These are phyloP conservation scores for Alternaria angustiovoidea DNA, from an alignment of 2,329 filamentous ascomycete species.

Conservation along the genomic window DNA sequence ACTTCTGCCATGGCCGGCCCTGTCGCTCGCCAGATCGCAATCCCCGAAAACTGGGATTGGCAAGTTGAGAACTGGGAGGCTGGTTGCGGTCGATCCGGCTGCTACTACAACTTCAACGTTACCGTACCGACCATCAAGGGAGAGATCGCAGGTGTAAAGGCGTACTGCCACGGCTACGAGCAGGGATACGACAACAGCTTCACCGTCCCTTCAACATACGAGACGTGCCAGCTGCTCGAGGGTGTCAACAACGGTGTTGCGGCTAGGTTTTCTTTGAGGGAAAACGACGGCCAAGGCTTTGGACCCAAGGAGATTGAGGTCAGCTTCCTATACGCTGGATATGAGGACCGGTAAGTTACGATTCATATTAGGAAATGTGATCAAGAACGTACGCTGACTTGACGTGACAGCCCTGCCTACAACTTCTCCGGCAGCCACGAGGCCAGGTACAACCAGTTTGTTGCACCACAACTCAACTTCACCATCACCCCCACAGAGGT, in stretches of 20 bases:
- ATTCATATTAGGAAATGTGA: neutral
- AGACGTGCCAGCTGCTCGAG: constrained; percentile 21
- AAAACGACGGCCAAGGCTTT: neutral
- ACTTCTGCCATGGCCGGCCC: constrained; percentile 15
- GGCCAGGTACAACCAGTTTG: constrained; percentile 27
- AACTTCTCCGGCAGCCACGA: constrained; percentile 27
- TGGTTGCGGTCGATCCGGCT: constrained; percentile 28
- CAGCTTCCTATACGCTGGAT: neutral
- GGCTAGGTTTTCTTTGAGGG: constrained; percentile 19
- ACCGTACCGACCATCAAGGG: constrained; percentile 21
- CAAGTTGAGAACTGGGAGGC: constrained; percentile 27
- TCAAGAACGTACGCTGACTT: neutral
- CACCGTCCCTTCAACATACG: constrained; percentile 9
- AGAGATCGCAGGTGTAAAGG: constrained; percentile 22
- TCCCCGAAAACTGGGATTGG: constrained; percentile 30
- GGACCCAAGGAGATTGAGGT: neutral
- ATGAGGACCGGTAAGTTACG: neutral
- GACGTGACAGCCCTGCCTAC: constrained; percentile 20
- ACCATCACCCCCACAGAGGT: constrained; percentile 25
- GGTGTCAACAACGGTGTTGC: constrained; percentile 28
- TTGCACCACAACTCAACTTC: constrained; percentile 22
- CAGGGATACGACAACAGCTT: constrained; percentile 21
- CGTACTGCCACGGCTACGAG: constrained; percentile 28
- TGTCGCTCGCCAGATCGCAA: constrained; percentile 15
- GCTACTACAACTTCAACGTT: constrained; percentile 36